phyloP scores from a whole-genome alignment of 805 yeast species.

The Cyberlindnera suaveolens region DNA sequence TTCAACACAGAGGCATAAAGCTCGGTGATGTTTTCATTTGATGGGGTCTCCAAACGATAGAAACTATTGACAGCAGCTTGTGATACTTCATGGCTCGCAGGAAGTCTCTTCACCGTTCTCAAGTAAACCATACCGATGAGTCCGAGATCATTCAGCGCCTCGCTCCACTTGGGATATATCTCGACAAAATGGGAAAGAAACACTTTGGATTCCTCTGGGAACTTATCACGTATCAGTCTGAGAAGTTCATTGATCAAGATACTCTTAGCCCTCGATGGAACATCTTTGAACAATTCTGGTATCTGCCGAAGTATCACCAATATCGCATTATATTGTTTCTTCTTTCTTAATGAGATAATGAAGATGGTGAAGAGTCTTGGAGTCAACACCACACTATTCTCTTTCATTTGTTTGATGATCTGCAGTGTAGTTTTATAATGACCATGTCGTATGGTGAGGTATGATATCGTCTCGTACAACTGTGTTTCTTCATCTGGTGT shows the following conservation, averaged over 20 bases:
- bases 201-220: conserved; percentile 14
- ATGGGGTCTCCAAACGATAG: conserved; percentile 6
- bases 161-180: conserved; percentile 9
- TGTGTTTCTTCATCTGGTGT: not conserved
- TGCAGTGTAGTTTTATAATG: conserved; percentile 8
- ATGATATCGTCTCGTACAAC: conserved; percentile 16
- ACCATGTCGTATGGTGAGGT: conserved; percentile 11
- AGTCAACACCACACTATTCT: conserved; percentile 8
- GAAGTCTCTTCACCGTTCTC: not conserved
- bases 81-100: not conserved
- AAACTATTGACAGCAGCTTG: conserved; percentile 9
- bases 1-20: conserved; percentile 12
- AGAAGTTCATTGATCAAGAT: conserved; percentile 15
- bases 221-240: conserved; percentile 11
- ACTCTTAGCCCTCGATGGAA: conserved; percentile 2
- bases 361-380: conserved; percentile 13
- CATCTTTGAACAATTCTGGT: conserved; percentile 11
- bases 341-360: conserved; percentile 13
- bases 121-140: conserved; percentile 12
- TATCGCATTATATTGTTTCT: conserved; percentile 14
- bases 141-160: conserved; percentile 13
- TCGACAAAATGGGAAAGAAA: conserved; percentile 20
- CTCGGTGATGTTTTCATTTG: conserved; percentile 11
- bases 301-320: conserved; percentile 11
- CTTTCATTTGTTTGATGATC: conserved; percentile 11